phyloP scores from a whole-genome alignment of 1,284 basidiomycete genomes.

The Athelia sp. region DNA sequence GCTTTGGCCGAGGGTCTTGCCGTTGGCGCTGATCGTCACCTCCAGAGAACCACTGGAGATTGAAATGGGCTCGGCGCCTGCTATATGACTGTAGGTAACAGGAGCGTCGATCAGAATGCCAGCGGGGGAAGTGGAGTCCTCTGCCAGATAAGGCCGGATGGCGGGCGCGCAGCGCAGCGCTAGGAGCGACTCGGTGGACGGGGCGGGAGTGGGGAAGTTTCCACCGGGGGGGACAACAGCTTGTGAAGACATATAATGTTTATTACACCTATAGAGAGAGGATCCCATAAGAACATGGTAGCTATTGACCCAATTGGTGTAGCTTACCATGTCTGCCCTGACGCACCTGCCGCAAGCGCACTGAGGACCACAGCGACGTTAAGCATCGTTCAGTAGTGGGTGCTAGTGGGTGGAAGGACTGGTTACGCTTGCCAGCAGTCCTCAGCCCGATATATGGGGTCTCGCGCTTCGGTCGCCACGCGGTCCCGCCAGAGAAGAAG shows the following conservation, averaged over 20 bases:
- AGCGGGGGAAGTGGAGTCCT: conserved; percentile 34
- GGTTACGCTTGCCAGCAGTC: too few species aligned
- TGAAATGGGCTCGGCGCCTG: conserved; percentile 40
- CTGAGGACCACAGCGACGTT: too few species aligned
- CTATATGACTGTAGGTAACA: conserved; percentile 44
- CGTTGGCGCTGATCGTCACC: conserved; percentile 39
- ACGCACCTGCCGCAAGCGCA: conserved; percentile 17
- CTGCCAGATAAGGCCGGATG: conserved; percentile 62
- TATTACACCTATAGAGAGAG: conserved; percentile 62
- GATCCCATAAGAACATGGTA: neutral
- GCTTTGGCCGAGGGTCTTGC: conserved; percentile 32
- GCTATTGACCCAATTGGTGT: neutral
- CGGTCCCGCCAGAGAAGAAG: too few species aligned
- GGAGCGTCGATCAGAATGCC: conserved; percentile 55
- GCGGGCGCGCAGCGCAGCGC: conserved; percentile 65
- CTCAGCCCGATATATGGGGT: too few species aligned
- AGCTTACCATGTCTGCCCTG: conserved; percentile 27
- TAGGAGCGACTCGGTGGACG: conserved; percentile 47
- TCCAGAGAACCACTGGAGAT: conserved; percentile 25
- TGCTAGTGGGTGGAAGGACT: too few species aligned
- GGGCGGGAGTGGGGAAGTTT: conserved; percentile 48
- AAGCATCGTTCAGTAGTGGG: too few species aligned
- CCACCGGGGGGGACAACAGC: conserved; percentile 54
- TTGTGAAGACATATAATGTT: conserved; percentile 52
- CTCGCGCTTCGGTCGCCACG: too few species aligned